Evolutionary conservation across 208 protist genomes (phyloP).

Genomic region (Acanthamoeba quina): DNA sequence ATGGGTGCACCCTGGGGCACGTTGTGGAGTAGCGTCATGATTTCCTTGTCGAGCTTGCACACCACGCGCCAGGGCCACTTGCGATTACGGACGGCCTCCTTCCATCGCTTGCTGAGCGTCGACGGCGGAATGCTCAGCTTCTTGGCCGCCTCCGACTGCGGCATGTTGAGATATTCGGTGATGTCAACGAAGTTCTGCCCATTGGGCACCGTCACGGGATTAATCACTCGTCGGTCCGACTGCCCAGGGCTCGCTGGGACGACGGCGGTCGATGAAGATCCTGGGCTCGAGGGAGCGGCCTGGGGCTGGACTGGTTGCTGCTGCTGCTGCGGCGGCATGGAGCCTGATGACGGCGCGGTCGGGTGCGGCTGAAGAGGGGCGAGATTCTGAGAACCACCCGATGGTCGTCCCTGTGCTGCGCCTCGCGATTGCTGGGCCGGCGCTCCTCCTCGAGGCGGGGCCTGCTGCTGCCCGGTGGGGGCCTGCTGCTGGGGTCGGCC

Average conservation of each 20-base stretch:
- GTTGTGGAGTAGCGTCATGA: constrained; percentile 84
- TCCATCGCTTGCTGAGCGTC: constrained; percentile 85
- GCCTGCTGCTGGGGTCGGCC: not conserved
- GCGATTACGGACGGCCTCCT: constrained; percentile 82
- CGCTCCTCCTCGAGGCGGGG: not conserved
- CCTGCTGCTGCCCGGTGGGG: not conserved
- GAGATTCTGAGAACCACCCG: not conserved
- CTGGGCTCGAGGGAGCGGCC: not conserved
- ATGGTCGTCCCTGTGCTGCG: constrained; percentile 1
- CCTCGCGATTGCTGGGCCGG: constrained; percentile 10
- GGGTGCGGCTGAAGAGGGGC: not conserved
- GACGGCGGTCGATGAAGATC: constrained; percentile 11
- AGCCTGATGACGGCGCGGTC: not conserved
- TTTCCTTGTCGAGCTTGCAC: constrained; percentile 84
- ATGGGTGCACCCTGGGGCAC: constrained; percentile 79
- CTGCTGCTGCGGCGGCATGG: not conserved
- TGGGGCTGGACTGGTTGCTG: not conserved
- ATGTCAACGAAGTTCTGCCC: constrained; percentile 83
- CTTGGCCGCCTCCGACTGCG: constrained; percentile 82
- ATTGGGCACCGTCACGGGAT: constrained; percentile 65
- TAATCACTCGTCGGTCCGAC: constrained; percentile 57
- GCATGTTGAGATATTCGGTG: constrained; percentile 82
- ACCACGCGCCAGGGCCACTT: constrained; percentile 85
- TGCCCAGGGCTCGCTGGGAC: constrained; percentile 28
- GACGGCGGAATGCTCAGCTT: constrained; percentile 84